phyloP scores from a whole-genome alignment of 2,329 filamentous ascomycete species.

The Dactylellina sp. region DNA sequence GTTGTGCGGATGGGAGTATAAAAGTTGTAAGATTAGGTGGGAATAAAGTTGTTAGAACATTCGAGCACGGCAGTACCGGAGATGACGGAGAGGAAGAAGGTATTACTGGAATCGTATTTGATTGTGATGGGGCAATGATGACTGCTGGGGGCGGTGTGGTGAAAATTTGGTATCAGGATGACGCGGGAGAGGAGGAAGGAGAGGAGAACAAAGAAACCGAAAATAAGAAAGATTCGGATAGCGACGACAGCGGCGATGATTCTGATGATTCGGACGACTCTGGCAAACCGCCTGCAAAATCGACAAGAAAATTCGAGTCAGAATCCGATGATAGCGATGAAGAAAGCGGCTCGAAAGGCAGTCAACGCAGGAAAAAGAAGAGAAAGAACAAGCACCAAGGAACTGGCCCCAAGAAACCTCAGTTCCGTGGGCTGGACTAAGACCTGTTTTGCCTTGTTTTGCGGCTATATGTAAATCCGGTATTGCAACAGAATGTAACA shows the following conservation, averaged over 20 bases:
- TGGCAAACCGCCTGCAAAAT: conserved; percentile 62
- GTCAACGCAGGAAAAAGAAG: conserved; percentile 44
- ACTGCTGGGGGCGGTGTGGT: conserved; percentile 86
- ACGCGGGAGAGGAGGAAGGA: conserved; percentile 66
- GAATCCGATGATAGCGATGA: conserved; percentile 48
- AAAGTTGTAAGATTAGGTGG: conserved; percentile 67
- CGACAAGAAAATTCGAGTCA: conserved; percentile 41
- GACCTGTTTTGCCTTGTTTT: too few species aligned
- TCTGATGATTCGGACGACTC: conserved; percentile 65
- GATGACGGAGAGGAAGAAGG: conserved; percentile 72
- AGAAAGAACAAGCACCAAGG: conserved; percentile 46
- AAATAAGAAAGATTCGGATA: conserved; percentile 65
- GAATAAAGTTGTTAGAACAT: conserved; percentile 58
- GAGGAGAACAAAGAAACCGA: conserved; percentile 62
- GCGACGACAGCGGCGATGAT: conserved; percentile 65
- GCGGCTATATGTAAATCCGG: too few species aligned
- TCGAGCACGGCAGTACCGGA: conserved; percentile 57
- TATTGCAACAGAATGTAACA: too few species aligned
- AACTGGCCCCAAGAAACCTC: conserved; percentile 24
- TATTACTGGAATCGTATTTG: conserved; percentile 84
- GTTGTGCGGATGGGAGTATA: conserved; percentile 68
- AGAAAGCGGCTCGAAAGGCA: conserved; percentile 37
- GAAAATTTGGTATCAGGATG: conserved; percentile 87
- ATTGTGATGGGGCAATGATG: conserved; percentile 86
- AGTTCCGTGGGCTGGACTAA: conserved; percentile 47